Base-by-base conservation (phyloP, 2,329 filamentous ascomycete species). In the Cordyceps fumosorosea region DNA sequence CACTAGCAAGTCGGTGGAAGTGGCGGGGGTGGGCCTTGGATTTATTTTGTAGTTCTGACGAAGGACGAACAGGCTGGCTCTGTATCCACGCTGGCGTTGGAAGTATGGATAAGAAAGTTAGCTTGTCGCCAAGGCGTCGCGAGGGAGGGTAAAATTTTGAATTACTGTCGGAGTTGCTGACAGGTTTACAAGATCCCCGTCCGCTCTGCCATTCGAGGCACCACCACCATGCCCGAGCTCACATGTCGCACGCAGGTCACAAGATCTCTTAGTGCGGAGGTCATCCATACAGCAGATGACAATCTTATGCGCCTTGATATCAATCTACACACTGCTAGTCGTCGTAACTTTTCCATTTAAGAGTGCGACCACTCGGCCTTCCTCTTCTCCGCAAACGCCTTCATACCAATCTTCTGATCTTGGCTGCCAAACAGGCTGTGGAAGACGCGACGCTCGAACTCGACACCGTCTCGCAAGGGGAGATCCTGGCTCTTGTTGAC, bases 401-500 rank as follows among this genome's bases (percentile, higher is more conserved):
- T 88, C 95, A 98, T 87, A 75, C 91, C 93, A 74, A 97, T 90
- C 82, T 98, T 99, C 78, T 99, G 95, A 76, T 99, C 95, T 78
- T 91, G 85, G 73, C 89, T 96, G 24, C 93, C 95, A 78, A 99
- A 99, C 70, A 97, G 72, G 29, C 87, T 84, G 77, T 99, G 95
- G 81, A 99, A 99, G 40, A 98, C 83, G 59, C 93, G 85, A 72
- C 95, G 84, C 83, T 99, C 95, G 77, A 87, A 98, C 78, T 99
- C 95, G 1, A 99, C 89, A 16, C 95, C 95, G 71, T 98, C 95
- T 68, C 89, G 81, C 64, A 99, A 78, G 3, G 88, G 82, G 68
- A 96, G 77, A 69, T 99, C 95, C 81, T 98, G 93, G 75, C 92
- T 96, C 87, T 97, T 98, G 75, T 98, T 96, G 62, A 99, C 93